Conservation (phyloP, 1,284 basidiomycete genomes). For the Cutaneotrichosporon sp. region DNA sequence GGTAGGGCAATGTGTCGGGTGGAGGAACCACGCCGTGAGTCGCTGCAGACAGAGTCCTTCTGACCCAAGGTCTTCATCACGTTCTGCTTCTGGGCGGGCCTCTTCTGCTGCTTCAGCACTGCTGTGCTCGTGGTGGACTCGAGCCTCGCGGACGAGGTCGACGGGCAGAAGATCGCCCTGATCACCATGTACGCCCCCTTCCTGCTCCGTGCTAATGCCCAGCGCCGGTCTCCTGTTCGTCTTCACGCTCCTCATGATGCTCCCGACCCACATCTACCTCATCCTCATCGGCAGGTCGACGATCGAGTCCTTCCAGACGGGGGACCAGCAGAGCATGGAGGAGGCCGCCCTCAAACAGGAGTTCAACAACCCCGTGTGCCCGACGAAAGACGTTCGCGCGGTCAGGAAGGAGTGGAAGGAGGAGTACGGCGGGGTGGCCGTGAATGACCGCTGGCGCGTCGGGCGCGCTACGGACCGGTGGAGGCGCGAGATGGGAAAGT, state of each 20-base stretch:
- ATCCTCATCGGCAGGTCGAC: conserved; percentile 44
- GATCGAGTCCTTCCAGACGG: conserved; percentile 43
- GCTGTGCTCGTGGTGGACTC: conserved; percentile 35
- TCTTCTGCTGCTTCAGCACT: conserved; percentile 43
- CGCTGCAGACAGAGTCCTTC: not conserved
- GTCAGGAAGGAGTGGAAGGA: conserved; percentile 37
- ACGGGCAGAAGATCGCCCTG: conserved; percentile 48
- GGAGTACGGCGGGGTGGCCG: conserved; percentile 45
- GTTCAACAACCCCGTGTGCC: conserved; percentile 20
- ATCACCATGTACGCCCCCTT: conserved; percentile 41
- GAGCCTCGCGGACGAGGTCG: conserved; percentile 19
- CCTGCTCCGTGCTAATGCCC: conserved; percentile 8
- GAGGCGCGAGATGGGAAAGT: conserved; percentile 47
- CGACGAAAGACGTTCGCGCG: conserved; percentile 13
- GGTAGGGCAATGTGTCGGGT: conserved; percentile 53
- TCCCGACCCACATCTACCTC: conserved; percentile 41
- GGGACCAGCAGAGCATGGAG: conserved; percentile 45
- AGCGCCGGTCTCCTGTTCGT: conserved; percentile 47
- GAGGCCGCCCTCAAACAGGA: conserved; percentile 35
- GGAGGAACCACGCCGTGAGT: conserved; percentile 51
- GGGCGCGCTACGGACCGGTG: conserved; percentile 38
- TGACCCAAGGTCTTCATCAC: conserved; percentile 47
- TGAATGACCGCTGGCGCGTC: conserved; percentile 48
- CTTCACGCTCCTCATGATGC: conserved; percentile 43
- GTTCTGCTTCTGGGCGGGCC: conserved; percentile 47